Percentiles rank a stretch among this genome's conserved stretches.
Evolutionary conservation across 2,329 filamentous ascomycete species (phyloP).

Genomic region (Rhinocladiella mackenziei): DNA sequence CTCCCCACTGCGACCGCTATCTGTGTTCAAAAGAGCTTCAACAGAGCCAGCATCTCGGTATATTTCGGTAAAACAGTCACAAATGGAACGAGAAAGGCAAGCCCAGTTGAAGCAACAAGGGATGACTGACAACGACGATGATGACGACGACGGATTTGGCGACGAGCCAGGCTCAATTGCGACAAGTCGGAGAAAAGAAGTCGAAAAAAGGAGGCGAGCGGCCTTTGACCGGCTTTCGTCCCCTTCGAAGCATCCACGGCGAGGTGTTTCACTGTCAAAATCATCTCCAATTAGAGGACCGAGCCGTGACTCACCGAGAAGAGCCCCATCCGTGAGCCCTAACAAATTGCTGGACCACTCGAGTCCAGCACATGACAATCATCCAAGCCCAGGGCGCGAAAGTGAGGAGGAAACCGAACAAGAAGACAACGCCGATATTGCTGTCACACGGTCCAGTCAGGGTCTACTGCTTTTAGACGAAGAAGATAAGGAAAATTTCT

Average conservation of each 20-base stretch:
- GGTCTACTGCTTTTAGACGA: slow-evolving; percentile 35
- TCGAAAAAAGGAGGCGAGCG: slow-evolving; percentile 10
- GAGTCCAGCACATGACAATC: slow-evolving; percentile 2
- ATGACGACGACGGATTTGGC: slow-evolving; percentile 26
- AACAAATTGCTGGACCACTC: neutral
- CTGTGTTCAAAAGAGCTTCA: slow-evolving; percentile 35
- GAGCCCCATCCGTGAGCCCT: neutral
- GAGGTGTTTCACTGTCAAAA: slow-evolving; percentile 10
- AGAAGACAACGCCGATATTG: slow-evolving; percentile 38
- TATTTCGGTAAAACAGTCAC: slow-evolving; percentile 46
- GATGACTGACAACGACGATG: slow-evolving; percentile 31
- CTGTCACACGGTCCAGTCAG: slow-evolving; percentile 32
- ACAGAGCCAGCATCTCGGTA: slow-evolving; percentile 44
- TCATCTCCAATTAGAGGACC: slow-evolving; percentile 17
- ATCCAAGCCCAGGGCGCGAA: slow-evolving; percentile 22
- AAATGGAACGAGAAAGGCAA: slow-evolving; percentile 39
- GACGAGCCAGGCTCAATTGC: slow-evolving; percentile 5
- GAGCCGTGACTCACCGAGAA: neutral
- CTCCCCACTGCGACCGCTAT: slow-evolving; percentile 40
- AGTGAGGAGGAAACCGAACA: slow-evolving; percentile 48
- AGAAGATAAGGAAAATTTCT: slow-evolving; percentile 48
- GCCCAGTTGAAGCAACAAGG: slow-evolving; percentile 33
- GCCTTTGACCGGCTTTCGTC: slow-evolving; percentile 14
- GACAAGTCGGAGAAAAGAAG: slow-evolving; percentile 12
- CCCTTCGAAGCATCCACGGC: slow-evolving; percentile 5